Evolutionary conservation across 139 green algal genomes (phyloP), one percentile per base, ranked within the genome.

Genomic region (Coelastrella sp.): DNA sequence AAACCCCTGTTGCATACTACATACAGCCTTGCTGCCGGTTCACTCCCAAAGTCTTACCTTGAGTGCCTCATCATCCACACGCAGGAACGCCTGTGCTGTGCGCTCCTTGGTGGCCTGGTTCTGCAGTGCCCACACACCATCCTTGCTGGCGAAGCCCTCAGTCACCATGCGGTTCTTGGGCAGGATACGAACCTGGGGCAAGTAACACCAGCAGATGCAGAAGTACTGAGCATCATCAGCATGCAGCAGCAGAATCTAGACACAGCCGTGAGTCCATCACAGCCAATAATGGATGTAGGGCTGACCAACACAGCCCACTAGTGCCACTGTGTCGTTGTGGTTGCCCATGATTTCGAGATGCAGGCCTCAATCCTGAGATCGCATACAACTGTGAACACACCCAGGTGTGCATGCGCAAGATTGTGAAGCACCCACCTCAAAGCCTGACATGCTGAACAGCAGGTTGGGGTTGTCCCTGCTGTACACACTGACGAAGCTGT

Each of bases 381-480:
- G 32, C 0, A 47, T n/a, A 47, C 1, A 47, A 47, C 32, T 47
- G 32, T 47, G 32, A 47, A 47, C 32, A 47, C 32, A 47, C 32
- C 32, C 32, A 47, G 32, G 32, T 47, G 32, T 47, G 32, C 32
- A 47, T 47, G 32, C 32, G 32, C 73, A 22, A 7, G 11, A 71
- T 71, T 71, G n/a, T n/a, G n/a, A n/a, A 19, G 59, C 47, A 19
- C 90, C 2, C 57, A 97, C 97, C 97, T 99, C 98, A 91, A 99
- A 99, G 73, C 98, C 98, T 47, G 78, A 93, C 98, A 99, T 99
- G 92, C 92, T 95, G 95, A 99, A 99, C 17, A 99, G 95, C 87
- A 99, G 95, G 95, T 99, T 99, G 85, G 98, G 98, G 94, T 99
- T 99, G 96, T 99, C 98, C 80, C 94, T 93, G 85, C 92, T 97